Conservation (phyloP, 2,329 filamentous ascomycete species). For the Cladosporium austrohemisphaericum region DNA sequence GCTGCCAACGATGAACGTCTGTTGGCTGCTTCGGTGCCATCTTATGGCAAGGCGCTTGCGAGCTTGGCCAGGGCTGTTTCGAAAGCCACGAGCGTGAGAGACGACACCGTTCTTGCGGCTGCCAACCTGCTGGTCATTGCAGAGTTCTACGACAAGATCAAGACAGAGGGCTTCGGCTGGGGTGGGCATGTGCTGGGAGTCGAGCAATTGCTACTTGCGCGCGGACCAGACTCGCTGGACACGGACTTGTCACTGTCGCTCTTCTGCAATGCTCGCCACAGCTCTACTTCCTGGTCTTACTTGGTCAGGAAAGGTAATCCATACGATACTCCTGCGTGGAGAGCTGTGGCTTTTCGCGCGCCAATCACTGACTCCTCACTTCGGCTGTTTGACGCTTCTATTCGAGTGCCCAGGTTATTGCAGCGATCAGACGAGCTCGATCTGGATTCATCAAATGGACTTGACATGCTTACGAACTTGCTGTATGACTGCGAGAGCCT, state of each 20-base stretch:
- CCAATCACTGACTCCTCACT: conserved; percentile 24
- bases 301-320: conserved; percentile 13
- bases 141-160: conserved; percentile 18
- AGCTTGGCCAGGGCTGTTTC: conserved; percentile 14
- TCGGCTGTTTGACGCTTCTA: conserved; percentile 27
- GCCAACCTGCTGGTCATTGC: conserved; percentile 18
- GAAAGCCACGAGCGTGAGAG: conserved; percentile 17
- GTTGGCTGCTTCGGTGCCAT: conserved; percentile 14
- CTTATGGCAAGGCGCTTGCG: conserved; percentile 18
- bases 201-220: conserved; percentile 11
- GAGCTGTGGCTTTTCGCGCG: conserved; percentile 20
- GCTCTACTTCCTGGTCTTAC: conserved; percentile 13
- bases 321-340: conserved; percentile 17
- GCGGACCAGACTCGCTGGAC: conserved; percentile 15
- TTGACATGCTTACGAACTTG: conserved; percentile 20
- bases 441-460: neutral
- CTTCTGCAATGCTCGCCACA: conserved; percentile 17
- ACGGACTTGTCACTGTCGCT: conserved; percentile 18
- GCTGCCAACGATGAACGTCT: conserved; percentile 15
- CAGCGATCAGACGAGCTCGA: conserved; percentile 26
- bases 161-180: conserved; percentile 18
- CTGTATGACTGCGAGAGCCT: conserved; percentile 22
- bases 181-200: conserved; percentile 18
- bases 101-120: conserved; percentile 17
- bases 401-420: conserved; percentile 29